Base-by-base conservation (phyloP, 345 rosid genomes). In the Eucalyptus marginata region DNA sequence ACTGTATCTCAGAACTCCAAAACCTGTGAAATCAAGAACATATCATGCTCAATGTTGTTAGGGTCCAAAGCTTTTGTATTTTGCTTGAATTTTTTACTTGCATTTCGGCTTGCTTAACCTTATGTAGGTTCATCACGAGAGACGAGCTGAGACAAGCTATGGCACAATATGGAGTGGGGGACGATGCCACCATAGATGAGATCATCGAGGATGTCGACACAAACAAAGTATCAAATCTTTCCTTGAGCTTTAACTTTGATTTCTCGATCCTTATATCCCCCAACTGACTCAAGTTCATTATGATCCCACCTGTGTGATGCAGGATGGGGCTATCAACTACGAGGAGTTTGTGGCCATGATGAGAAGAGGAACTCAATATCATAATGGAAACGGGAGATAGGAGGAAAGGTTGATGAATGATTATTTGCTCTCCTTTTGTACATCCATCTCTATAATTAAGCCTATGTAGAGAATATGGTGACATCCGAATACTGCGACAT, bases 121-220 rank as follows among this genome's bases (percentile, higher is more conserved):
- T 59, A 8, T n/a, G 6, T 87, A 96, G 99, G 88, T 95, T 91
- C 85, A 96, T 97, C 90, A 95, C 99, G 46, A 95, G 98, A 88
- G 99, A 97, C 62, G 99, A 97, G 90, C 90, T 97, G 33, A 94
- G 95, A 91, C 93, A 93, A 13, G 95, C 97, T 3, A 93, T 97
- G 97, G 91, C 93, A 20, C 84, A 95, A 88, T 93, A 96, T 47
- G 94, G 98, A 24, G 94, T 96, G 95, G 96, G 97, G 40, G 99
- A 97, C 89, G 98, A 96, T 66, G 95, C 95, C 4, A 96, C 95
- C 44, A 92, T 96, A 88, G 93, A 94, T 89, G 97, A 97, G 92
- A 91, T 95, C 89, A 90, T 96, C 52, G 91, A 94, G 33, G 98
- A 97, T 91, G 99, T 96, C 49, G 98, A 97, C 88, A 93, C 93